Conservation (phyloP, 176 grass and related monocot genomes). For the Lolium multiflorum region DNA sequence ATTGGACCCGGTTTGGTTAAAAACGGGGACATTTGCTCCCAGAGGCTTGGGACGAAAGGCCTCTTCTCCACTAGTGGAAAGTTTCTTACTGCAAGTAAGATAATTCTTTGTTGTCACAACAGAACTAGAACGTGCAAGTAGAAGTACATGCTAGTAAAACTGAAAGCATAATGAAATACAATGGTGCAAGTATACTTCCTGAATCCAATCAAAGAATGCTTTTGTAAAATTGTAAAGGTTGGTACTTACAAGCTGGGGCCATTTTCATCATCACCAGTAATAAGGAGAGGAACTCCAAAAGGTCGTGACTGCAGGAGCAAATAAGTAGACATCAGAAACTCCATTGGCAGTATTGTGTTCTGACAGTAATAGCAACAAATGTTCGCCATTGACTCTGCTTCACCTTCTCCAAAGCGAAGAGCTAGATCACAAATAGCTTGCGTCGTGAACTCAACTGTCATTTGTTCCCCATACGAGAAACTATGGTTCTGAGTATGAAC, state of each 20-base stretch:
- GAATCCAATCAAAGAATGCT: neutral
- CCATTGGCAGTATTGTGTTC: constrained; percentile 2
- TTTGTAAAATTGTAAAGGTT: neutral
- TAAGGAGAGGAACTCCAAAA: constrained; percentile 94
- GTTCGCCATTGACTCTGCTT: constrained; percentile 90
- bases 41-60: too few relatives aligned
- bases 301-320: constrained; percentile 75
- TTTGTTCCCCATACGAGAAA: constrained; percentile 93
- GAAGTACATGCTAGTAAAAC: neutral
- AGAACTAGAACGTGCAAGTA: neutral
- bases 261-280: constrained; percentile 97
- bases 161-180: constrained; percentile 11
- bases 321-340: constrained; percentile 35
- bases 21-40: too few relatives aligned
- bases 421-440: constrained; percentile 97
- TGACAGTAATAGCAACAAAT: neutral
- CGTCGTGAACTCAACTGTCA: constrained; percentile 94
- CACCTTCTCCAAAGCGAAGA: constrained; percentile 97
- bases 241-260: constrained; percentile 85
- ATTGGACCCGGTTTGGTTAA: too few relatives aligned
- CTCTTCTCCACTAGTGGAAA: neutral
- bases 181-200: neutral
- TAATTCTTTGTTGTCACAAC: neutral
- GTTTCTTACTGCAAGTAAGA: neutral
- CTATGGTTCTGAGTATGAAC: constrained; percentile 81